Conservation (phyloP, 1,284 basidiomycete genomes). For the Heterobasidion occidentale region DNA sequence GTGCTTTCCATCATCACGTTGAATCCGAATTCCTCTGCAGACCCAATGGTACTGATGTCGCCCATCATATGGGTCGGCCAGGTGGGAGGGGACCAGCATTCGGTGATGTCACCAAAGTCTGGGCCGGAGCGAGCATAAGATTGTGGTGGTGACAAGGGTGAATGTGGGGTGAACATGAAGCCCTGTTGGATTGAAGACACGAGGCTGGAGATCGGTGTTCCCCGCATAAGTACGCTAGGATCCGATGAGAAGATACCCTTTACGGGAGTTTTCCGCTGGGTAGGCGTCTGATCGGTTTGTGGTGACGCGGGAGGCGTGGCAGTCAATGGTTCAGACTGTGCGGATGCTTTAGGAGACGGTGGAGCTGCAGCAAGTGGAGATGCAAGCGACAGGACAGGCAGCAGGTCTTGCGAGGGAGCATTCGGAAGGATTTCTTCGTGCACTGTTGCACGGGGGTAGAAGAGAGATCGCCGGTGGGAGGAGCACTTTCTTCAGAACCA, state of each 20-base stretch:
- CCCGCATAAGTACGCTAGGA: constrained; percentile 7
- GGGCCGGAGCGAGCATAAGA: constrained; percentile 23
- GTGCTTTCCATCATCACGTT: background rate
- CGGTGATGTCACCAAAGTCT: background rate
- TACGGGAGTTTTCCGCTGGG: background rate
- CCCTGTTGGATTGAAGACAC: constrained; percentile 62
- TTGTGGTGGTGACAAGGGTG: constrained; percentile 50
- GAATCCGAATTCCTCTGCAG: background rate
- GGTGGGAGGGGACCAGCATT: background rate
- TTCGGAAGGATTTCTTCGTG: too few species aligned
- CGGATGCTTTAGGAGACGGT: too few species aligned
- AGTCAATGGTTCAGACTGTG: background rate
- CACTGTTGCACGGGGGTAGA: too few species aligned
- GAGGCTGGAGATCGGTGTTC: constrained; percentile 64
- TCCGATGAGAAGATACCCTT: background rate
- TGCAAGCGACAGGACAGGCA: too few species aligned
- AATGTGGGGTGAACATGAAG: constrained; percentile 54
- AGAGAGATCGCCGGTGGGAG: too few species aligned
- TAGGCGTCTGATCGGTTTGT: background rate
- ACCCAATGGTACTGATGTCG: background rate
- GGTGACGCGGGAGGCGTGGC: background rate
- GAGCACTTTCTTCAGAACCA: too few species aligned
- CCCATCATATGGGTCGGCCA: background rate
- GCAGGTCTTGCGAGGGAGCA: too few species aligned
- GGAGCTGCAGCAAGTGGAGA: too few species aligned